These are phyloP conservation scores for Capsicum pubescens DNA, from an alignment of 257 asterid species.

Conservation along the genomic window DNA sequence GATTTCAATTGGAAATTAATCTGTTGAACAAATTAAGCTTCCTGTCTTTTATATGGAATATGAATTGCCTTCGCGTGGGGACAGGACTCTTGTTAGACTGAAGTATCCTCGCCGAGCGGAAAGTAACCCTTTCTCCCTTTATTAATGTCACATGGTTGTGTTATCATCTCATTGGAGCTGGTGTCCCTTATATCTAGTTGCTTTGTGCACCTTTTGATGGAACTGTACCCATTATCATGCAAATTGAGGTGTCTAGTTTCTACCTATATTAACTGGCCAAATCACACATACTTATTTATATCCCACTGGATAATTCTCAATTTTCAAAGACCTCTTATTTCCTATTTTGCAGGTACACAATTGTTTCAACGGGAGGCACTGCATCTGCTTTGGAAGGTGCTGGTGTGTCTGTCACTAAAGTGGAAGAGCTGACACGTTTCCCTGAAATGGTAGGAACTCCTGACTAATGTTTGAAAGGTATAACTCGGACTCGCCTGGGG, in stretches of 20 bases:
- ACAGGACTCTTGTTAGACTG: background rate
- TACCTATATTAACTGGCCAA: background rate
- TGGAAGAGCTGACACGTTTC: slow-evolving; percentile 84
- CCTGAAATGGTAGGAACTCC: slow-evolving; percentile 84
- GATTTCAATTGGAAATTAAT: background rate
- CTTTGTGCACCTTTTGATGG: background rate
- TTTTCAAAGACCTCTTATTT: slow-evolving; percentile 17
- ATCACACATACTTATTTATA: background rate
- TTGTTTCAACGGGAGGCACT: slow-evolving; percentile 98
- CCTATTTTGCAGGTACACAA: slow-evolving; percentile 60
- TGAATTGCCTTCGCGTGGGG: background rate
- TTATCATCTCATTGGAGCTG: slow-evolving; percentile 11
- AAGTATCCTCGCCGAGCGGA: background rate
- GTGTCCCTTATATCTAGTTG: background rate
- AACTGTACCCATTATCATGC: slow-evolving; percentile 2
- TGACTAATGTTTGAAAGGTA: background rate
- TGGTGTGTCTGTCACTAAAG: slow-evolving; percentile 90
- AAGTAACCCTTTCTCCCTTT: background rate
- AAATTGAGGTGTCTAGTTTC: background rate
- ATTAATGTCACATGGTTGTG: background rate
- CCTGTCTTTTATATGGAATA: background rate
- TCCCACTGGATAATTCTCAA: background rate
- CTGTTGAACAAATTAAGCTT: background rate
- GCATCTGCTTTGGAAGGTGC: slow-evolving; percentile 75
- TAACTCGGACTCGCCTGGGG: background rate